Evolutionary conservation across 306 rosid genomes (phyloP).

Genomic region (Pyrus communis): DNA sequence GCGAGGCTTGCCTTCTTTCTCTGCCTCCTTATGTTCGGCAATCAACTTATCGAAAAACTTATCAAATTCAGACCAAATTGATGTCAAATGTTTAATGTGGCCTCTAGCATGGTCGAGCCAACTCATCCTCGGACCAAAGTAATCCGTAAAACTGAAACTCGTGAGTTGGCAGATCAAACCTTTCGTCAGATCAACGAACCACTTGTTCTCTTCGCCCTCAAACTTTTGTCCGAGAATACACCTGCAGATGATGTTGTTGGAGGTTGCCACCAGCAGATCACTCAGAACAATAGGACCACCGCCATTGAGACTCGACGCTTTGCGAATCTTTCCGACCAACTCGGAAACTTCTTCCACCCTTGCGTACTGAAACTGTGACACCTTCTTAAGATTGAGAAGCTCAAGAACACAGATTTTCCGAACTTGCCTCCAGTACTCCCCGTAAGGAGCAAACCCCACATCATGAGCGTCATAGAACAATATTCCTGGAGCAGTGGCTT

Average conservation of each 20-base stretch:
- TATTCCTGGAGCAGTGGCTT: neutral
- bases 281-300: constrained; percentile 1
- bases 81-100: neutral
- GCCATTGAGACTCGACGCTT: neutral
- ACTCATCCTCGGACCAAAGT: neutral
- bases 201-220: neutral
- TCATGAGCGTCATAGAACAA: constrained; percentile 24
- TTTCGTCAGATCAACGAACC: constrained; percentile 5
- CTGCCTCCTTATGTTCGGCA: constrained; percentile 17
- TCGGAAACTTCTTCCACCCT: constrained; percentile 13
- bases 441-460: constrained; percentile 14
- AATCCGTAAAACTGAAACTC: constrained; percentile 28
- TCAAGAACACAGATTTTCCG: constrained; percentile 21
- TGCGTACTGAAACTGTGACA: constrained; percentile 8
- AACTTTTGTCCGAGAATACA: constrained; percentile 24
- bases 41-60: constrained; percentile 18
- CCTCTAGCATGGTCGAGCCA: constrained; percentile 37
- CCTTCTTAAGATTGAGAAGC: constrained; percentile 30
- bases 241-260: constrained; percentile 15
- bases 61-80: constrained; percentile 7
- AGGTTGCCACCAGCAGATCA: constrained; percentile 15
- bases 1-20: neutral
- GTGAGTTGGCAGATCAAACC: neutral
- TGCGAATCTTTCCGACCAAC: neutral
- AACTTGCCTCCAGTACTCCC: constrained; percentile 30